Evolutionary conservation across 495 filamentous ascomycete genomes (phyloP).

Genomic region (Penicillium psychrofluorescens): DNA sequence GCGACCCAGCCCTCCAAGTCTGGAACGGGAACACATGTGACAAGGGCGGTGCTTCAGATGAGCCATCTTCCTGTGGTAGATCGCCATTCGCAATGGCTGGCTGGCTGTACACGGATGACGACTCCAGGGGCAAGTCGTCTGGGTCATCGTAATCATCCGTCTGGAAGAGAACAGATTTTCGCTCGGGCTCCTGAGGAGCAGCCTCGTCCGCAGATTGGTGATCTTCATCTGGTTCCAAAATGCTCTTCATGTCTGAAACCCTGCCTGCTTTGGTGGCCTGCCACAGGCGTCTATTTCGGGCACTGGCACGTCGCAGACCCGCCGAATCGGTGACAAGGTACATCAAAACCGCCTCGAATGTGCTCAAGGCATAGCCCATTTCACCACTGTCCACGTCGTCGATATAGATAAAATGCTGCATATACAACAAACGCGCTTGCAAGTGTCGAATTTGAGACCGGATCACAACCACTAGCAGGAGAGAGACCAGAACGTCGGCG

Average conservation of each 20-base stretch:
- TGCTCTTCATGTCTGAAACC: conserved; percentile 62
- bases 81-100: conserved; percentile 16
- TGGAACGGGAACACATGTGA: conserved; percentile 89
- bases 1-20: conserved; percentile 36
- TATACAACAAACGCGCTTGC: conserved; percentile 80
- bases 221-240: conserved; percentile 63
- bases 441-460: conserved; percentile 83
- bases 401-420: conserved; percentile 93
- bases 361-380: conserved; percentile 94
- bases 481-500: conserved; percentile 88
- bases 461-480: conserved; percentile 89
- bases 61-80: conserved; percentile 13
- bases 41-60: conserved; percentile 56
- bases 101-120: conserved; percentile 18
- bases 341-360: conserved; percentile 88
- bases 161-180: conserved; percentile 32
- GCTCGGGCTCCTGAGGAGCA: conserved; percentile 29
- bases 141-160: conserved; percentile 32
- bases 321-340: conserved; percentile 82
- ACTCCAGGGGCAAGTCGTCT: conserved; percentile 17
- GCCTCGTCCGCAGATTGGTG: conserved; percentile 37
- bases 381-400: conserved; percentile 97
- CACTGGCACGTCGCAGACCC: conserved; percentile 73
- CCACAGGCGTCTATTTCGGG: conserved; percentile 82
- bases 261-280: conserved; percentile 72